Percentiles rank a stretch among this genome's conserved stretches.
These are phyloP conservation scores for Protostelium mycophagum DNA, from an alignment of 78 protist genomes.

Conservation along the genomic window DNA sequence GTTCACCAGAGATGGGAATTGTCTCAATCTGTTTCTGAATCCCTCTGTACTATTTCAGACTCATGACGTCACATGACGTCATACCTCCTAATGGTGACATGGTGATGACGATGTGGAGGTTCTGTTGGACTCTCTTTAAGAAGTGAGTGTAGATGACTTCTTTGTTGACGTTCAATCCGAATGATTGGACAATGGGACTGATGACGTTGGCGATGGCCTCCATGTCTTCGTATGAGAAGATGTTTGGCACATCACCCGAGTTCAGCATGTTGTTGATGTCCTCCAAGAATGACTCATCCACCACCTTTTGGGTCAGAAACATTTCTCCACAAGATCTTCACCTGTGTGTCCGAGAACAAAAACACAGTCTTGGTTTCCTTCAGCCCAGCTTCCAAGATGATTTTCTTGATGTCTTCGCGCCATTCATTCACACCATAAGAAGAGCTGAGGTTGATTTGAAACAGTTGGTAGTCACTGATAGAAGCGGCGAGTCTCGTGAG, in stretches of 20 bases:
- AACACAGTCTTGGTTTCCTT: slow-evolving; percentile 66
- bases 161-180: slow-evolving; percentile 56
- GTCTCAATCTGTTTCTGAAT: slow-evolving; percentile 82
- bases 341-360: slow-evolving; percentile 88
- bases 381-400: slow-evolving; percentile 59
- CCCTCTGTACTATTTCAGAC: too few relatives aligned
- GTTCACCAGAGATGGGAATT: slow-evolving; percentile 84
- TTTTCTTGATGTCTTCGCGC: slow-evolving; percentile 64
- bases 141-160: slow-evolving; percentile 36
- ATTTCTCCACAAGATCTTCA: not conserved
- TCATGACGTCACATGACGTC: not conserved
- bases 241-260: slow-evolving; percentile 89
- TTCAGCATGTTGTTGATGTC: slow-evolving; percentile 83
- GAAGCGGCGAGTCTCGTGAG: slow-evolving; percentile 86
- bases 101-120: slow-evolving; percentile 78
- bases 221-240: slow-evolving; percentile 59
- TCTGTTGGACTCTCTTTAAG: slow-evolving; percentile 38
- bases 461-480: slow-evolving; percentile 54
- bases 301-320: slow-evolving; percentile 9
- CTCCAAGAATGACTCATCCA: slow-evolving; percentile 78
- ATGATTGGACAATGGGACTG: slow-evolving; percentile 25
- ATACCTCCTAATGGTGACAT: slow-evolving; percentile 70
- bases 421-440: slow-evolving; percentile 68
- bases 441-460: slow-evolving; percentile 63
- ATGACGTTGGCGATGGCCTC: slow-evolving; percentile 56